phyloP scores from a whole-genome alignment of 768 basidiomycete genomes.

The Boletus pseudo-olivaceus region DNA sequence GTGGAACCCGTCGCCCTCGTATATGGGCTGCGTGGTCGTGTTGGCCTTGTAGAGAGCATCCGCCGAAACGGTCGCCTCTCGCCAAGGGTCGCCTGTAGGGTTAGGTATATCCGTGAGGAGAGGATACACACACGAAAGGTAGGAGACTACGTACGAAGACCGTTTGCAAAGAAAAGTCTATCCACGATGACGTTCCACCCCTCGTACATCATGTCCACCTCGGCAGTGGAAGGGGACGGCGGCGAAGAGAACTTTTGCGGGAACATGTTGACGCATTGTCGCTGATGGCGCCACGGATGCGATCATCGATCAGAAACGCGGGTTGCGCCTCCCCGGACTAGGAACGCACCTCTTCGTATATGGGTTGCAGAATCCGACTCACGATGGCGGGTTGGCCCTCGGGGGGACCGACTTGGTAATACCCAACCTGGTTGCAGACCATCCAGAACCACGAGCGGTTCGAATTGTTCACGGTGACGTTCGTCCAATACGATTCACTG shows the following conservation, averaged over 20 bases:
- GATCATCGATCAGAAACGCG: background rate
- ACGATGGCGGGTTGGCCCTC: conserved; percentile 31
- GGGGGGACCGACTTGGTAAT: conserved; percentile 38
- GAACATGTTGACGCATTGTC: conserved; percentile 72
- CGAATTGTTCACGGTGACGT: conserved; percentile 52
- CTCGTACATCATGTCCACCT: conserved; percentile 48
- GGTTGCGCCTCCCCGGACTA: background rate
- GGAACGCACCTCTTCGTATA: conserved; percentile 25
- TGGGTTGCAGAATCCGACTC: conserved; percentile 32
- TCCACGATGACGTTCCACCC: conserved; percentile 62
- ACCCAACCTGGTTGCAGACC: conserved; percentile 71
- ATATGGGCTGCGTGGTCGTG: conserved; percentile 54
- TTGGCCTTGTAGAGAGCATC: conserved; percentile 43
- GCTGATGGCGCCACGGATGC: conserved; percentile 42
- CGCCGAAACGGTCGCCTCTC: conserved; percentile 64
- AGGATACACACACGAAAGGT: background rate
- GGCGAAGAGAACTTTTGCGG: conserved; percentile 50
- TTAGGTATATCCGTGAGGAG: background rate
- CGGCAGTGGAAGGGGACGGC: conserved; percentile 40
- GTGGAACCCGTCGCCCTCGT: conserved; percentile 62
- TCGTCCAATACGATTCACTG: conserved; percentile 44
- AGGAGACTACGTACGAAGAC: conserved; percentile 45
- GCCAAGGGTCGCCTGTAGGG: conserved; percentile 65
- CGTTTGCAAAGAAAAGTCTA: conserved; percentile 68
- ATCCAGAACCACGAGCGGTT: conserved; percentile 71